These are phyloP conservation scores for Carex kokanica DNA, from an alignment of 176 grass and related monocot genomes.

Conservation along the genomic window DNA sequence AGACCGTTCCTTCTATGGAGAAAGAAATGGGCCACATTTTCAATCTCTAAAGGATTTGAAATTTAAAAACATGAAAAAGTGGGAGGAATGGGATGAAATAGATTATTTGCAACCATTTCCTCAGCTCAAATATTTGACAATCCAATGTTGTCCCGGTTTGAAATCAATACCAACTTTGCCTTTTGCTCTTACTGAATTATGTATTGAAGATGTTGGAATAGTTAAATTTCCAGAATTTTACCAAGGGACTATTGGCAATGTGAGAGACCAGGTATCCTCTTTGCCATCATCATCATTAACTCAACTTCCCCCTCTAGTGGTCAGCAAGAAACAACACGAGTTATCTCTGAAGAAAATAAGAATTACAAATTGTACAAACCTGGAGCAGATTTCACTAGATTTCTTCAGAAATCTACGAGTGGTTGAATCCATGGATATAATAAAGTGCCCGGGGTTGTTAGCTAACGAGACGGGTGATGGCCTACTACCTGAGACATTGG, in stretches of 20 bases:
- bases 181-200: slow-evolving; percentile 22
- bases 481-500: slow-evolving; percentile 21
- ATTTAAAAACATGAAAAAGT: slow-evolving; percentile 26
- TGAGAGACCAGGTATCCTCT: not conserved
- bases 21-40: slow-evolving; percentile 14
- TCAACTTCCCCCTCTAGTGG: slow-evolving; percentile 10
- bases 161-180: slow-evolving; percentile 25
- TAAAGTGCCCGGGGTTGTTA: slow-evolving; percentile 28
- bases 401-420: slow-evolving; percentile 22
- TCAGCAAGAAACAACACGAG: slow-evolving; percentile 13
- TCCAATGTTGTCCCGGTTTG: slow-evolving; percentile 30
- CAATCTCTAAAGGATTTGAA: slow-evolving; percentile 35
- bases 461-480: not conserved
- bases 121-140: slow-evolving; percentile 23
- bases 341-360: slow-evolving; percentile 29
- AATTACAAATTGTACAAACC: slow-evolving; percentile 33
- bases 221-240: slow-evolving; percentile 27
- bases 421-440: slow-evolving; percentile 29
- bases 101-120: slow-evolving; percentile 32
- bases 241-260: not conserved
- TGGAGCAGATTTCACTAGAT: slow-evolving; percentile 28
- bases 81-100: slow-evolving; percentile 34
- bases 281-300: slow-evolving; percentile 12
- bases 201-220: slow-evolving; percentile 26
- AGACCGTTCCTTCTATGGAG: slow-evolving; percentile 29